These are phyloP conservation scores for Oidiodendron maius DNA, from an alignment of 495 filamentous ascomycete genomes.

Conservation along the genomic window DNA sequence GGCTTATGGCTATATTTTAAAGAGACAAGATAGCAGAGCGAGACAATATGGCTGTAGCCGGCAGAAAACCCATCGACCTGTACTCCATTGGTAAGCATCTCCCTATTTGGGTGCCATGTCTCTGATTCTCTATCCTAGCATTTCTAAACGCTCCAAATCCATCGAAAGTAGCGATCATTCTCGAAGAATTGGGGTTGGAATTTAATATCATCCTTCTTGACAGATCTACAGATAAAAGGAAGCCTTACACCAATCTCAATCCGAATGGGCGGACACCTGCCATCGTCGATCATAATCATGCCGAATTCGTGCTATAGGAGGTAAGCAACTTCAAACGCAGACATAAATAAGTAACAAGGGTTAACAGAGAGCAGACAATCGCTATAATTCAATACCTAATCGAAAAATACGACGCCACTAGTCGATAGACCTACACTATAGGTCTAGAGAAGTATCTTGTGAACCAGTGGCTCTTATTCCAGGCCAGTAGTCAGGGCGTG, in stretches of 20 bases:
- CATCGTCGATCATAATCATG: constrained; percentile 55
- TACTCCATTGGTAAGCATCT: no score
- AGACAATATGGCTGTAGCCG: no score
- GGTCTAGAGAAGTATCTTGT: constrained; percentile 28
- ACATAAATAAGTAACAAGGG: neutral
- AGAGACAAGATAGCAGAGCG: no score
- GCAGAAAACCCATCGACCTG: no score
- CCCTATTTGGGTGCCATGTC: no score
- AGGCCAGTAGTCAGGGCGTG: constrained; percentile 41
- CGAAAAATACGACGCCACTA: constrained; percentile 59
- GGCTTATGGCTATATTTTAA: no score
- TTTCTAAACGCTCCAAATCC: constrained; percentile 31
- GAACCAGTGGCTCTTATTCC: constrained; percentile 39
- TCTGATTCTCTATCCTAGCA: no score
- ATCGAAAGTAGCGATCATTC: constrained; percentile 55
- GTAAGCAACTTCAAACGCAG: neutral
- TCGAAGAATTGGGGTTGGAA: constrained; percentile 53
- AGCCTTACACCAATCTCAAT: constrained; percentile 22
- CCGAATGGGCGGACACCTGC: constrained; percentile 33
- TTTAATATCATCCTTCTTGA: constrained; percentile 39
- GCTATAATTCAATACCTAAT: constrained; percentile 72
- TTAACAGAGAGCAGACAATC: constrained; percentile 39
- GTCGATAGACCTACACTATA: constrained; percentile 46
- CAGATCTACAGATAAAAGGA: constrained; percentile 24
- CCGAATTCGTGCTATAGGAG: constrained; percentile 7